phyloP scores from a whole-genome alignment of 148 eudicot species.

The Silene conica region DNA sequence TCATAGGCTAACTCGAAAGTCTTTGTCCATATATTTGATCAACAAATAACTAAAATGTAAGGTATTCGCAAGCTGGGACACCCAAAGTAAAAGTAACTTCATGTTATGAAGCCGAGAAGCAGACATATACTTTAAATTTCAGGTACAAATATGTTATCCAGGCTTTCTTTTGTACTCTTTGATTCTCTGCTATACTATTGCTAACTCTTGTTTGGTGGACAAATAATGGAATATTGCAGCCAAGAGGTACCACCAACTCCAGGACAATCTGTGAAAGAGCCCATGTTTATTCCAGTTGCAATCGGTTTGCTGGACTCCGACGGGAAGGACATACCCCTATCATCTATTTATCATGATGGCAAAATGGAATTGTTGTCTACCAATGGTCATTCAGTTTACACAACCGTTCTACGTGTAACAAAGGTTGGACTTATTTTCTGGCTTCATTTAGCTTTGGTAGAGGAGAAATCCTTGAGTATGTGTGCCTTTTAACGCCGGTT shows the following conservation, averaged over 20 bases:
- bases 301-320: slow-evolving; percentile 70
- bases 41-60: slow-evolving; percentile 26
- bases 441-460: too few relatives aligned
- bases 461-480: too few relatives aligned
- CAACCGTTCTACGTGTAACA: slow-evolving; percentile 79
- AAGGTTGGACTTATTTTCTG: slow-evolving; percentile 52
- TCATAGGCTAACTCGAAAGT: not conserved
- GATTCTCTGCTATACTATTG: slow-evolving; percentile 2
- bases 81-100: slow-evolving; percentile 76
- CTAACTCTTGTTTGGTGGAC: slow-evolving; percentile 8
- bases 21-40: not conserved
- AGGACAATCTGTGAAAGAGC: slow-evolving; percentile 80
- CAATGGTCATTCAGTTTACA: slow-evolving; percentile 45
- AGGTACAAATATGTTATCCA: slow-evolving; percentile 35
- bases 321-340: slow-evolving; percentile 84
- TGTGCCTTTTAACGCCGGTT: too few relatives aligned
- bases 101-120: slow-evolving; percentile 64
- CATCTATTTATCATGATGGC: slow-evolving; percentile 73
- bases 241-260: slow-evolving; percentile 95
- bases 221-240: slow-evolving; percentile 32
- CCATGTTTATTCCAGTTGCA: slow-evolving; percentile 93
- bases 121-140: slow-evolving; percentile 68
- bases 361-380: slow-evolving; percentile 46
- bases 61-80: slow-evolving; percentile 99
- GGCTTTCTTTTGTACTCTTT: not conserved